Evolutionary conservation across 2,329 filamentous ascomycete genomes (phyloP).

Genomic region (Penicillium sp.): DNA sequence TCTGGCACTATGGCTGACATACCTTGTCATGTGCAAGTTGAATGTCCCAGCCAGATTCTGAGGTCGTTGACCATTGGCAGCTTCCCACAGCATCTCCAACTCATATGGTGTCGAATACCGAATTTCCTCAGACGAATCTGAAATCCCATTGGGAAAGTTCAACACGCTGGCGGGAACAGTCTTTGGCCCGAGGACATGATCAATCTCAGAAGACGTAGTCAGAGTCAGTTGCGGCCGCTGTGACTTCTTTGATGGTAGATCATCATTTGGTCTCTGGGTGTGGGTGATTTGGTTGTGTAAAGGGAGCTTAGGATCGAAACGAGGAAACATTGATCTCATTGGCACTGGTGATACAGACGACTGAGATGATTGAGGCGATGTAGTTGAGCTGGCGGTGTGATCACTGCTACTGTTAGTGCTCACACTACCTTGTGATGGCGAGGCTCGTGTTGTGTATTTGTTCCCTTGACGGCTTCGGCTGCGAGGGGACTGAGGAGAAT

Average conservation of each 20-base stretch:
- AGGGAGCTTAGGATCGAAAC: slow-evolving; percentile 42
- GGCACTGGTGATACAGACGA: slow-evolving; percentile 35
- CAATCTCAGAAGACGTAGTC: slow-evolving; percentile 37
- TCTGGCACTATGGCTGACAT: not conserved
- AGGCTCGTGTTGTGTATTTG: slow-evolving; percentile 10
- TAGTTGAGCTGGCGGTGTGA: slow-evolving; percentile 11
- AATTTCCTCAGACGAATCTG: slow-evolving; percentile 35
- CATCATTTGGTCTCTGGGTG: slow-evolving; percentile 25
- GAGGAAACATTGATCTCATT: slow-evolving; percentile 50
- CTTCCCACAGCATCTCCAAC: slow-evolving; percentile 47
- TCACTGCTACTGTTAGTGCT: slow-evolving; percentile 17
- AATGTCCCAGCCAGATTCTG: slow-evolving; percentile 36
- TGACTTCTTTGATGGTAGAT: slow-evolving; percentile 10
- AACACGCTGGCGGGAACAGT: slow-evolving; percentile 47
- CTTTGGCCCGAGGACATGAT: slow-evolving; percentile 39
- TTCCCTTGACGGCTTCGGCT: slow-evolving; percentile 17
- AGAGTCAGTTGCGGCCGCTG: slow-evolving; percentile 34
- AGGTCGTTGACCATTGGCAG: slow-evolving; percentile 47
- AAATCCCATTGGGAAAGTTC: slow-evolving; percentile 41
- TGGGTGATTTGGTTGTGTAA: slow-evolving; percentile 41
- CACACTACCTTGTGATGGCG: slow-evolving; percentile 15
- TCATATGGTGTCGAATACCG: slow-evolving; percentile 44
- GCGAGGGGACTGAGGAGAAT: slow-evolving; percentile 19
- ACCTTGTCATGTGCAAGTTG: slow-evolving; percentile 47
- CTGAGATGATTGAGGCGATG: slow-evolving; percentile 20